phyloP scores from a whole-genome alignment of 2,329 filamentous ascomycete genomes.

The Trichoderma guizhouense region DNA sequence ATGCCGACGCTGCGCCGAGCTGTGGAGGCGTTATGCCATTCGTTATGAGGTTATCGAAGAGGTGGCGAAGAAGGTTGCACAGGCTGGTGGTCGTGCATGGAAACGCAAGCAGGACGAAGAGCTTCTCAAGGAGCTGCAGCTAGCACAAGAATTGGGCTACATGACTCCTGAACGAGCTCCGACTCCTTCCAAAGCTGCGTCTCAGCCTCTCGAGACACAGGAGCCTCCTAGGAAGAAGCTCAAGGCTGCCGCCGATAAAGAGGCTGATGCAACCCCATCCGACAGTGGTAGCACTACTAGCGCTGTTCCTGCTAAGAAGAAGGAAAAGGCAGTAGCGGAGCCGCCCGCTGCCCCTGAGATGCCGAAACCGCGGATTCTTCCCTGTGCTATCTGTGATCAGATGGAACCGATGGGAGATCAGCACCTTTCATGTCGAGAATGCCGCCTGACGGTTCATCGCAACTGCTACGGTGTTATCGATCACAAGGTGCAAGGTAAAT shows the following conservation, averaged over 20 bases:
- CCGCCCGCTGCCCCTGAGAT: conserved; percentile 67
- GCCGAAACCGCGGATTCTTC: conserved; percentile 73
- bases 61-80: conserved; percentile 79
- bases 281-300: conserved; percentile 44
- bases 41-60: conserved; percentile 95
- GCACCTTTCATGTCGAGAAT: conserved; percentile 78
- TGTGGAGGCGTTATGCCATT: conserved; percentile 95
- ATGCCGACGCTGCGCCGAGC: conserved; percentile 82
- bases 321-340: conserved; percentile 56
- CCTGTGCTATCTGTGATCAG: conserved; percentile 80
- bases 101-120: conserved; percentile 92
- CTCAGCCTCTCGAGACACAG: conserved; percentile 26
- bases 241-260: conserved; percentile 53
- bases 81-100: conserved; percentile 75
- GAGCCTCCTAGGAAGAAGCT: conserved; percentile 65
- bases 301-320: conserved; percentile 42
- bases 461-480: conserved; percentile 84
- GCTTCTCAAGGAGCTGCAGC: conserved; percentile 68
- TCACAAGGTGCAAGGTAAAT: conserved; percentile 70
- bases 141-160: conserved; percentile 58
- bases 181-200: conserved; percentile 31
- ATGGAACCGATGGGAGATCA: conserved; percentile 69
- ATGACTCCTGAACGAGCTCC: conserved; percentile 43
- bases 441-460: conserved; percentile 85
- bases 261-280: conserved; percentile 44